These are phyloP conservation scores for Gilbertella persicaria DNA, from an alignment of 371 early-diverging fungal species.

Conservation along the genomic window DNA sequence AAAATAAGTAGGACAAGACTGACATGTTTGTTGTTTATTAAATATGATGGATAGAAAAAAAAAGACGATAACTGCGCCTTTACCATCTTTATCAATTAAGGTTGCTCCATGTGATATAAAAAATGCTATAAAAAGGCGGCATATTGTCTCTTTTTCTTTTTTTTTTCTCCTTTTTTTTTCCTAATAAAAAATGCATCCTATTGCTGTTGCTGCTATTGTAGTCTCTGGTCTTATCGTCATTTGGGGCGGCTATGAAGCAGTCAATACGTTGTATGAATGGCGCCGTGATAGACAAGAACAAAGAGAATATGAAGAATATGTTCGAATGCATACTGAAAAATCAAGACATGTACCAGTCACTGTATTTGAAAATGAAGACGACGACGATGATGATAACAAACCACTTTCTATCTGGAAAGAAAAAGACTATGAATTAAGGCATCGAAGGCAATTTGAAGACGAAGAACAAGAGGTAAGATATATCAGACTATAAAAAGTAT, in stretches of 20 bases:
- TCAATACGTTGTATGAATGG: constrained; percentile 26
- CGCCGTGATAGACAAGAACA: constrained; percentile 28
- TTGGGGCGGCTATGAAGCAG: constrained; percentile 33
- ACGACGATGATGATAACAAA: constrained; percentile 25
- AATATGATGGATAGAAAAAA: no score
- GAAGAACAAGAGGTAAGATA: no score
- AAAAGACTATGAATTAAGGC: no score
- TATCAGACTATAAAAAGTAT: no score
- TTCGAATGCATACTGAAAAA: constrained; percentile 28
- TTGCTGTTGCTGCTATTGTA: constrained; percentile 19
- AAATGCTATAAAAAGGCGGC: no score
- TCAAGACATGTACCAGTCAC: constrained; percentile 1
- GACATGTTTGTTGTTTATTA: no score
- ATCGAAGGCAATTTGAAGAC: no score
- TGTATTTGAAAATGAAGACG: constrained; percentile 11
- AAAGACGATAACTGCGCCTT: no score
- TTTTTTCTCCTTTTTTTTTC: constrained; percentile 7
- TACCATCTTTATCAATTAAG: no score
- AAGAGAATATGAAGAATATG: constrained; percentile 34
- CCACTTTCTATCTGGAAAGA: no score
- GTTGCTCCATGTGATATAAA: no score
- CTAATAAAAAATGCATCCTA: constrained; percentile 29
- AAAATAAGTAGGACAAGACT: no score
- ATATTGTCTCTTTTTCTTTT: constrained; percentile 3
- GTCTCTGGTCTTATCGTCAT: constrained; percentile 18